Base-by-base conservation (phyloP, 352 stramenopile genomes). In the Blastocystis sp. region DNA sequence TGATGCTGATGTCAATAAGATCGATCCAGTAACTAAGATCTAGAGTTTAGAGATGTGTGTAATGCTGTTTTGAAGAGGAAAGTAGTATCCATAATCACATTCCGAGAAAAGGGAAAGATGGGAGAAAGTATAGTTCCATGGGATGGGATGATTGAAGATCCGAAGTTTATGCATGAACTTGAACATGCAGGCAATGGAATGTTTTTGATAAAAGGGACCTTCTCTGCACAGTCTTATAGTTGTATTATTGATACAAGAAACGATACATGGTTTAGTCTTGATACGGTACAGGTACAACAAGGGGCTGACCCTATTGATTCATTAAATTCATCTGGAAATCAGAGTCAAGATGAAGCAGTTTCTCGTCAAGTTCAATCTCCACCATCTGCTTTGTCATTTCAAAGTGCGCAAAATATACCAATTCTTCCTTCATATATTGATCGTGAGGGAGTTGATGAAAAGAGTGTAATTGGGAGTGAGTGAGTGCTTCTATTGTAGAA, bases 231-330 rank as follows among this genome's bases (percentile, higher is more conserved):
- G 11, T 37, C 49, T 9, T 83, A 52, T 65, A 51, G 46, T 61
- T 32, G 39, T 65, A 39, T 66, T 21, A 27, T 83, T 21, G 21
- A 42, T 63, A 51, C 71, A 49, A 37, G 27, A 6, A 51, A 42
- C 35, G 52, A 65, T 24, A 51, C 51, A 29, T 83, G 71, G 71
- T 83, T 83, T 66, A 66, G 46, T 61, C 21, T 83, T 29, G 71
- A 83, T 66, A n/a, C n/a, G 4, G 21, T 77, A n/a, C 2, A 6
- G 3, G 3, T 61, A 61, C 27, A 32, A n/a, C 19, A 14, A 61
- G 19, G 54, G 27, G 12, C 2, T 61, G 54, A 61, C 12, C 5
- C 6, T 61, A 12, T 61, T 61, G 19, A 32, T 32, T 16, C 54
- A 14, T 32, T 61, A 12, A 32, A 32, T 32, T 61, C 54, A 32